phyloP scores from a whole-genome alignment of 192 early-diverging fungal species.

The Lobosporangium transversale region DNA sequence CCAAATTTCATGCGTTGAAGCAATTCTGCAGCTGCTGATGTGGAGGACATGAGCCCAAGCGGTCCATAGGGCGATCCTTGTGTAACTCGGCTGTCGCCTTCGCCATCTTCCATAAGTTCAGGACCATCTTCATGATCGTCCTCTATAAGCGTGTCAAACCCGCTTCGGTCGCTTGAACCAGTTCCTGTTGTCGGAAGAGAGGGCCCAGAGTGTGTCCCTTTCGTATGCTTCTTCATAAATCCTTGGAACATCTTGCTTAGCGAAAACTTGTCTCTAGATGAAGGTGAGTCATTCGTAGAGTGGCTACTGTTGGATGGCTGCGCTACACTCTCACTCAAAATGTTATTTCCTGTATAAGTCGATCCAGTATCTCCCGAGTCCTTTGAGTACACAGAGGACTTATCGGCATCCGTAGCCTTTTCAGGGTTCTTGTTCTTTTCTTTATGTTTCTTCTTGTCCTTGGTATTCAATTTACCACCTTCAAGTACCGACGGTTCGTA shows the following conservation, averaged over 20 bases:
- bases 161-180: no score
- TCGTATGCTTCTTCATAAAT: conserved; percentile 42
- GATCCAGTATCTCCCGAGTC: conserved; percentile 49
- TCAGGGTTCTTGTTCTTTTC: conserved; percentile 15
- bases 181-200: no score
- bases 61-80: conserved; percentile 5
- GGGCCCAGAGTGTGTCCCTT: conserved; percentile 30
- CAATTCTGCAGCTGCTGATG: neutral
- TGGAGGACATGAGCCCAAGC: neutral
- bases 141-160: neutral
- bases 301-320: conserved; percentile 18
- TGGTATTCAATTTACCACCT: conserved; percentile 7
- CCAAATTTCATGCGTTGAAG: conserved; percentile 31
- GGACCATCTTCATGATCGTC: neutral
- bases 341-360: conserved; percentile 11
- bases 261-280: conserved; percentile 40
- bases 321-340: conserved; percentile 8
- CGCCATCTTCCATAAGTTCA: conserved; percentile 10
- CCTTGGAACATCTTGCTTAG: conserved; percentile 48
- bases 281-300: conserved; percentile 10
- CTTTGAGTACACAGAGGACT: conserved; percentile 26
- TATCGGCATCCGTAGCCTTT: neutral
- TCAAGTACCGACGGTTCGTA: conserved; percentile 21
- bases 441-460: conserved; percentile 28
- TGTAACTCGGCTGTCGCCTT: neutral